Conservation (phyloP, 345 rosid species). For the Aegle marmelos region DNA sequence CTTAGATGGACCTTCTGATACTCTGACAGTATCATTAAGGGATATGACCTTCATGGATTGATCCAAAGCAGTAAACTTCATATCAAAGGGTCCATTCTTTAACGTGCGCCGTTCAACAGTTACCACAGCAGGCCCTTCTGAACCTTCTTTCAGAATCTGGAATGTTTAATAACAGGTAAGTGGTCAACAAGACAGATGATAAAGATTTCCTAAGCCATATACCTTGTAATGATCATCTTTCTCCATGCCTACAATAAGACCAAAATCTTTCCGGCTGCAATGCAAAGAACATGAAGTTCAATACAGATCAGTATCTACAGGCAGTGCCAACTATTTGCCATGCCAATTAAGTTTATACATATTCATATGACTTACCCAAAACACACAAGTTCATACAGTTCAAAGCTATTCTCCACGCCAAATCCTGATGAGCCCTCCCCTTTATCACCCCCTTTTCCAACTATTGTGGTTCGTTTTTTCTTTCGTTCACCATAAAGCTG, state of each 20-base stretch:
- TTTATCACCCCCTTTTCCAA: conserved; percentile 55
- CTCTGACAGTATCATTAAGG: conserved; percentile 64
- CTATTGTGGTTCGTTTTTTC: conserved; percentile 44
- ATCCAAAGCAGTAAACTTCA: conserved; percentile 79
- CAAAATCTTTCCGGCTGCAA: conserved; percentile 87
- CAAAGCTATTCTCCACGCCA: conserved; percentile 41
- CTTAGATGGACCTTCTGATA: conserved; percentile 81
- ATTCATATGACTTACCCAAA: conserved; percentile 54
- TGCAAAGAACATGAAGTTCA: conserved; percentile 17
- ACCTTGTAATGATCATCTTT: conserved; percentile 87
- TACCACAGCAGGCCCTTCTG: conserved; percentile 56
- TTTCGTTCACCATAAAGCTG: conserved; percentile 80
- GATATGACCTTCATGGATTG: conserved; percentile 56
- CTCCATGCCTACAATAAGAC: conserved; percentile 81
- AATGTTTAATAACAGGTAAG: conserved; percentile 25
- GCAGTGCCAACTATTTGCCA: conserved; percentile 9
- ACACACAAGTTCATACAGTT: conserved; percentile 67
- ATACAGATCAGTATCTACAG: conserved; percentile 11
- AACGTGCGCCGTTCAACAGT: conserved; percentile 49
- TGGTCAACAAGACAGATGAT: conserved; percentile 6
- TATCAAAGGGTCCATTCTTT: conserved; percentile 62
- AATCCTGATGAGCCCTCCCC: conserved; percentile 66
- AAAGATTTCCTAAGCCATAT: conserved; percentile 14
- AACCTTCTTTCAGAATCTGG: conserved; percentile 82
- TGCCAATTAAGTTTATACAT: conserved; percentile 15